These are phyloP conservation scores for Botryosphaeria dothidea DNA, from an alignment of 2,329 filamentous ascomycete species.

Conservation along the genomic window DNA sequence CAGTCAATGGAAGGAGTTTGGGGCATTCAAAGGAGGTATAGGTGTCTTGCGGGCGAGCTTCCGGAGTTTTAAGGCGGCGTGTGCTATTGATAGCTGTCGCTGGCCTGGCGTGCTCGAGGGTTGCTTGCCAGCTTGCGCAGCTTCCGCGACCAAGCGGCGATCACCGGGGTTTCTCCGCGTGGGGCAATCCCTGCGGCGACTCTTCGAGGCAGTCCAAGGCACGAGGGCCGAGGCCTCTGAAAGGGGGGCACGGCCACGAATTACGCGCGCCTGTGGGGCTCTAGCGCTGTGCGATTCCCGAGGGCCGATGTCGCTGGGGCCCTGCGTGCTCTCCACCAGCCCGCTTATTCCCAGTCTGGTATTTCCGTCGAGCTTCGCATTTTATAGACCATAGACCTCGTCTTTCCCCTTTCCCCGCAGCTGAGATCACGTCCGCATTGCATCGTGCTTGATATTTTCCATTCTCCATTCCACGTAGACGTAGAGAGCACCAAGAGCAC, in stretches of 20 bases:
- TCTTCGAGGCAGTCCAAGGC: not conserved
- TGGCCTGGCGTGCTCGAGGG: not conserved
- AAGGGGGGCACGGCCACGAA: conserved; percentile 10
- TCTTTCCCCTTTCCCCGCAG: not conserved
- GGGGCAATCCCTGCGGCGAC: not conserved
- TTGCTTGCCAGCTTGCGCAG: conserved; percentile 8
- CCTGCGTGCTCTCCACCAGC: not conserved
- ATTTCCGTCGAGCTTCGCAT: not conserved
- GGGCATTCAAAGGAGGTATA: not conserved
- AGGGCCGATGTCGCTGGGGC: conserved; percentile 5
- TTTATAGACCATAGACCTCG: not conserved
- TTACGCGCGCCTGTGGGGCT: conserved; percentile 1
- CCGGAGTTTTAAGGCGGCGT: conserved; percentile 2
- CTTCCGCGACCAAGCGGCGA: conserved; percentile 13
- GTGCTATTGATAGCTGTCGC: conserved; percentile 9
- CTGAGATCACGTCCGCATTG: not conserved
- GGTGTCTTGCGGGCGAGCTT: not conserved
- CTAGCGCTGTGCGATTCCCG: not conserved
- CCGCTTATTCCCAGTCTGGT: conserved; percentile 3
- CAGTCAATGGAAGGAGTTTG: not conserved
- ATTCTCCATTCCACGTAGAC: not conserved
- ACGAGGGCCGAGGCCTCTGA: not conserved
- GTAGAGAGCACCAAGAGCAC: not conserved
- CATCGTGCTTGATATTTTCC: not conserved
- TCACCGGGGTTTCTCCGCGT: conserved; percentile 11